Evolutionary conservation across 768 basidiomycete species (phyloP).

Genomic region (Agrocybe praecox): DNA sequence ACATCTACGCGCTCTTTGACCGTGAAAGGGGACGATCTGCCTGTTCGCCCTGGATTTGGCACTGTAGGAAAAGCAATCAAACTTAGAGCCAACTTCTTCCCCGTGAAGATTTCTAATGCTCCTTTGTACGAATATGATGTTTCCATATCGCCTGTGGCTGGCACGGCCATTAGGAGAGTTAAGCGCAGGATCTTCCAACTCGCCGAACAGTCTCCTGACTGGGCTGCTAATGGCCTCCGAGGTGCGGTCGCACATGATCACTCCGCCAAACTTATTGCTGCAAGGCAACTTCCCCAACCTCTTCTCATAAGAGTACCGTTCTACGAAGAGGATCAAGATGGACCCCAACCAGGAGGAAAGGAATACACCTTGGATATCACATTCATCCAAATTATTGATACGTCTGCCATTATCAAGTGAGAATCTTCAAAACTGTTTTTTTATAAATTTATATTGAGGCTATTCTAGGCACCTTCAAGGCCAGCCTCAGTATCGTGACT

Average conservation of each 20-base stretch:
- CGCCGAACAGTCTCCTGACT: conserved; percentile 53
- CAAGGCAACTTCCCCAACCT: conserved; percentile 46
- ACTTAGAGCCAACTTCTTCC: conserved; percentile 71
- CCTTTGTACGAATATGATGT: conserved; percentile 66
- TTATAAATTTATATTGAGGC: conserved; percentile 17
- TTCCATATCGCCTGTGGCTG: conserved; percentile 50
- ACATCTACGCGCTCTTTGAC: conserved; percentile 32
- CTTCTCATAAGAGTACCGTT: conserved; percentile 44
- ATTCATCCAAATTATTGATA: conserved; percentile 52
- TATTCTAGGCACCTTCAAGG: conserved; percentile 57
- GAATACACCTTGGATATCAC: conserved; percentile 49
- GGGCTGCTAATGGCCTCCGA: conserved; percentile 50
- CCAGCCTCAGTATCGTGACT: conserved; percentile 49
- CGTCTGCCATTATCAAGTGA: conserved; percentile 47
- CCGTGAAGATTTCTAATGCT: conserved; percentile 51
- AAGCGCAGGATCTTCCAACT: conserved; percentile 65
- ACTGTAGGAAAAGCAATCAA: conserved; percentile 47
- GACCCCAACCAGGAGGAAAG: conserved; percentile 44
- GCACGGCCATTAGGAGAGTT: conserved; percentile 51
- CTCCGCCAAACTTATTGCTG: conserved; percentile 52
- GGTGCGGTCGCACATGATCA: conserved; percentile 60
- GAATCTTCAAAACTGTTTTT: conserved; percentile 30
- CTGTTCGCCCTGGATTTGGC: conserved; percentile 62
- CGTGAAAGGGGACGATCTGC: conserved; percentile 43
- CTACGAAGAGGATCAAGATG: conserved; percentile 53